Evolutionary conservation across 1,284 basidiomycete species (phyloP).

Genomic region (Trametes sp.): DNA sequence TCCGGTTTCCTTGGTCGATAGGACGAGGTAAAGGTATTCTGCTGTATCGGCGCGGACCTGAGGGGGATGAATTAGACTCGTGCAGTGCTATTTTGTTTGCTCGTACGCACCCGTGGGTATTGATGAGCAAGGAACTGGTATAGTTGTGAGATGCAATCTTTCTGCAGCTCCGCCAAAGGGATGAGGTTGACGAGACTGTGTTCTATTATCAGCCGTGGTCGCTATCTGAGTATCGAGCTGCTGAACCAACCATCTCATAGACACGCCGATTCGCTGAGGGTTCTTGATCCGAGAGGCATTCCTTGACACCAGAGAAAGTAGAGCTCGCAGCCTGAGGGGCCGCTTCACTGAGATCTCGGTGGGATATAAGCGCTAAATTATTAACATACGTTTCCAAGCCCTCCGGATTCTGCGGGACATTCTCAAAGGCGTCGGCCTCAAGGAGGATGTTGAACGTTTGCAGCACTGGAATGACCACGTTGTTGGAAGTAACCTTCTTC

Average conservation of each 20-base stretch:
- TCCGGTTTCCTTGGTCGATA: constrained; percentile 74
- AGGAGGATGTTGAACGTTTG: constrained; percentile 79
- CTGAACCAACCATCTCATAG: constrained; percentile 80
- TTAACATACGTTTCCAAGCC: constrained; percentile 59
- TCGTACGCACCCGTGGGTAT: constrained; percentile 71
- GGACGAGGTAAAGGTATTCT: constrained; percentile 79
- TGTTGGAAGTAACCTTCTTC: constrained; percentile 67
- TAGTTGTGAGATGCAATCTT: constrained; percentile 56
- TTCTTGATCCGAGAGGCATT: constrained; percentile 78
- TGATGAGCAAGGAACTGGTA: constrained; percentile 73
- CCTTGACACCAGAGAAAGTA: constrained; percentile 63
- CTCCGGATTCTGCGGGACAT: constrained; percentile 50
- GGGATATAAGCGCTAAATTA: background rate
- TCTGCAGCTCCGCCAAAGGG: constrained; percentile 54
- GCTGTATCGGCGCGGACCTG: constrained; percentile 83
- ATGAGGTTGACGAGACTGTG: constrained; percentile 74
- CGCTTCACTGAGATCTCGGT: constrained; percentile 23
- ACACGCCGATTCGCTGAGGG: constrained; percentile 76
- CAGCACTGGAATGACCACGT: constrained; percentile 78
- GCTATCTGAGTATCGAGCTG: no score
- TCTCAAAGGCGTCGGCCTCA: constrained; percentile 64
- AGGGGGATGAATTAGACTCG: background rate
- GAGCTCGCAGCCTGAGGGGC: constrained; percentile 43
- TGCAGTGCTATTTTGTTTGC: background rate
- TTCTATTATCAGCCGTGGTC: constrained; percentile 6